phyloP scores from a whole-genome alignment of 225 moss, liverwort and hornwort species.

The Anthoceros angustus region DNA sequence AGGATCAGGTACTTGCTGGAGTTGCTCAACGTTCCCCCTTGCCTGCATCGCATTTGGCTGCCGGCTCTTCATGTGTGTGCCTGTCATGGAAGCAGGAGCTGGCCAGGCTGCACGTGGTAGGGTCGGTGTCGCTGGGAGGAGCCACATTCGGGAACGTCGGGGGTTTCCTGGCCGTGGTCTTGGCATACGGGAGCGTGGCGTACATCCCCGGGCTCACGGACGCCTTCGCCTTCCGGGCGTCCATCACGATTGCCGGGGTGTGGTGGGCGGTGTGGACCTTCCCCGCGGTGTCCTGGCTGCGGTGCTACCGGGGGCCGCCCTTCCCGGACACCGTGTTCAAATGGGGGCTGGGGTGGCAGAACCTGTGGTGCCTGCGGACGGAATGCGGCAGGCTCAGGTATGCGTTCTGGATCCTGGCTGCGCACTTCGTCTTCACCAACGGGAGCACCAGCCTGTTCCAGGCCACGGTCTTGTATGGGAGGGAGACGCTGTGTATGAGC shows the following conservation, averaged over 20 bases:
- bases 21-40: too few species aligned
- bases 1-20: too few species aligned
- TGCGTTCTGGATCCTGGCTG: not conserved
- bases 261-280: not conserved
- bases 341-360: not conserved
- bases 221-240: not conserved
- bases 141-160: not conserved
- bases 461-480: not conserved
- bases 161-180: not conserved
- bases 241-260: not conserved
- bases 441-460: not conserved
- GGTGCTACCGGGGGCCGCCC: not conserved
- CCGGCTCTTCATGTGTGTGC: too few species aligned
- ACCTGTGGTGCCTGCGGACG: not conserved
- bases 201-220: not conserved
- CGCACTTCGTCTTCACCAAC: not conserved
- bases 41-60: too few species aligned
- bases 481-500: not conserved
- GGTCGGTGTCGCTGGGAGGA: not conserved
- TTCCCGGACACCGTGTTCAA: not conserved
- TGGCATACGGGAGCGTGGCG: not conserved
- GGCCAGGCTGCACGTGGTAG: not conserved
- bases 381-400: not conserved
- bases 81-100: not conserved
- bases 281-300: not conserved